Base-by-base conservation (phyloP, 2,329 filamentous ascomycete species). In the Cryphonectria carpinicola region DNA sequence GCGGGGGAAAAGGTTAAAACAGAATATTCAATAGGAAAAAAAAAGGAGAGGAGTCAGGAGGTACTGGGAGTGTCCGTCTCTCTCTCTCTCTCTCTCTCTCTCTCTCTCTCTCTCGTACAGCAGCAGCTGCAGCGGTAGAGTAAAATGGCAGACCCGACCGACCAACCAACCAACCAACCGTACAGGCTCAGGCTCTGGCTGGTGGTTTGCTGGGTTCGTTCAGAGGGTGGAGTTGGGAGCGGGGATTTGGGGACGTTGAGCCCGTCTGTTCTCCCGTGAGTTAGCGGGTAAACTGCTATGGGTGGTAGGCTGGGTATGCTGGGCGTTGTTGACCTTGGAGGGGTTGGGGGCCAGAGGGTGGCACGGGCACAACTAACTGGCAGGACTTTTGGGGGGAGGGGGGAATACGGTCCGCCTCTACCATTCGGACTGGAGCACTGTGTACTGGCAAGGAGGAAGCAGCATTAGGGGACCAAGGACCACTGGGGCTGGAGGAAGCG, bases 401-500 rank as follows among this genome's bases (percentile, higher is more conserved):
- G 52, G 54, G 7, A 58, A 19, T 10, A 35, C 54, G 25, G 54
- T 32, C 54, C 54, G 54, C 25, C 54, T 58, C 14, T 28, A 58
- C 46, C 54, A 58, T 58, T 58, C 54, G 54, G 54, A 32, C 54
- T 58, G 54, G 28, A 58, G 54, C 54, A 58, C 25, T 32, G 28
- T 32, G 32, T 32, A 58, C 28, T 19, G 13, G 22, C 13, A 17
- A 28, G 52, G 52, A 28, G 46, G 5, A n/a, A n/a, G 46, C 19
- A 25, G 22, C 49, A 25, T 54, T 54, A 25, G 46, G 46, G 46
- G 22, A n/a, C 46, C 46, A 52, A 49, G 46, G 19, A 49, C 22
- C 49, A 54, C 49, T 54, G 52, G n/a, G 32, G n/a, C 28, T 58
- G 54, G 54, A 58, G 54, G 54, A 58, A 58, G 54, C 54, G 54